Percentiles rank a stretch among this genome's conserved stretches.
Evolutionary conservation across 2,329 filamentous ascomycete genomes (phyloP).

Genomic region (Cryphonectria parasitica): DNA sequence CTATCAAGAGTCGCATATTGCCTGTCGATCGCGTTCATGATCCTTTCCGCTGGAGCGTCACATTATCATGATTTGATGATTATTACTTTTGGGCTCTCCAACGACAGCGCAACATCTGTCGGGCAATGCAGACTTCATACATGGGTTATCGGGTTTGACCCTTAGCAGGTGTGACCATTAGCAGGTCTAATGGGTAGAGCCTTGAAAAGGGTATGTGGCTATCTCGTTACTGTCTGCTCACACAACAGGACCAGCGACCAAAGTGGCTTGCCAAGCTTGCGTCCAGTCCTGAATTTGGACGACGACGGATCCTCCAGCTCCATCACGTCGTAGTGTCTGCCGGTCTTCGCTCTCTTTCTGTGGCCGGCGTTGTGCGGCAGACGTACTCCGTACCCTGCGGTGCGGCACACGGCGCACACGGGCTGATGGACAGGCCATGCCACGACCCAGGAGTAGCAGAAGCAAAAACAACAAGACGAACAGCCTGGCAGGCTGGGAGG

Average conservation of each 20-base stretch:
- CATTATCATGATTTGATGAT: background rate
- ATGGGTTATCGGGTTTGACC: background rate
- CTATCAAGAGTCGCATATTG: background rate
- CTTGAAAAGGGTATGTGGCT: no score
- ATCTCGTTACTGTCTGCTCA: background rate
- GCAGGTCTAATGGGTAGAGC: no score
- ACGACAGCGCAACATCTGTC: background rate
- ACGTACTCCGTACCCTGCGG: background rate
- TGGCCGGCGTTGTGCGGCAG: conserved; percentile 5
- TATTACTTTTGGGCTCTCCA: background rate
- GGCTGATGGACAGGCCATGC: background rate
- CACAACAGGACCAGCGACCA: background rate
- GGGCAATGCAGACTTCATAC: background rate
- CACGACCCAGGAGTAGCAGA: background rate
- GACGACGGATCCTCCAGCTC: background rate
- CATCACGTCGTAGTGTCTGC: background rate
- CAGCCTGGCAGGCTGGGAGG: background rate
- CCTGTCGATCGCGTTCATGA: background rate
- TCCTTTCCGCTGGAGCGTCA: background rate
- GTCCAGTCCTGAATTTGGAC: background rate
- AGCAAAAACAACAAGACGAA: background rate
- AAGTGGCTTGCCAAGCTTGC: background rate
- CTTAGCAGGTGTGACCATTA: no score
- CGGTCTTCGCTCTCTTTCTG: background rate
- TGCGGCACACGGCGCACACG: background rate